phyloP scores from a whole-genome alignment of 2,329 filamentous ascomycete genomes.

The Talaromyces amestolkiae region DNA sequence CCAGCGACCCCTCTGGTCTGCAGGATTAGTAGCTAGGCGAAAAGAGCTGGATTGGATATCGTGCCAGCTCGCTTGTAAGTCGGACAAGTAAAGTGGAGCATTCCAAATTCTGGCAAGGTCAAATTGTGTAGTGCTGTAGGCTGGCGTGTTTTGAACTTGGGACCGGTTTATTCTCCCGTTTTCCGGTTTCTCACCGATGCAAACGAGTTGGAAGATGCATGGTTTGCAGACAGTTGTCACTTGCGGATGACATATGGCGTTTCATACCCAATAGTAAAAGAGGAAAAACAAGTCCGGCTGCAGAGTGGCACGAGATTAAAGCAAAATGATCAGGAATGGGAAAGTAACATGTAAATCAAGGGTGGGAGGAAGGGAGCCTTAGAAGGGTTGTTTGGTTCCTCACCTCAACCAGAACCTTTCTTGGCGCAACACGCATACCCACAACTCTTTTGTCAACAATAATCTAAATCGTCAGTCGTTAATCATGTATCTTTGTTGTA shows the following conservation, averaged over 20 bases:
- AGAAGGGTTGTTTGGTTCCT: not conserved
- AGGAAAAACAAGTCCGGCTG: not conserved
- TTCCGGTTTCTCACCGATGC: constrained; percentile 1
- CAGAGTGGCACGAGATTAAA: constrained; percentile 13
- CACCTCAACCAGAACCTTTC: not conserved
- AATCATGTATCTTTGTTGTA: not conserved
- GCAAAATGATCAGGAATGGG: not conserved
- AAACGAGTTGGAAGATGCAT: constrained; percentile 1
- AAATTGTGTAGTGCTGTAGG: not conserved
- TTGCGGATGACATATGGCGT: not conserved
- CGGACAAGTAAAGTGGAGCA: constrained; percentile 14
- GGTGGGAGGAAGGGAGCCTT: not conserved
- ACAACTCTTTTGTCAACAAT: not conserved
- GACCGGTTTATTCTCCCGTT: constrained; percentile 1
- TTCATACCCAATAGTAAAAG: constrained; percentile 4
- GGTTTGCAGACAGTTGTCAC: not conserved
- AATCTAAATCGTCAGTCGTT: not conserved
- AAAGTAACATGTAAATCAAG: constrained; percentile 7
- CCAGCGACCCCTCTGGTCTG: constrained; percentile 10
- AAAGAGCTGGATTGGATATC: constrained; percentile 1
- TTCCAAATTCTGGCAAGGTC: not conserved
- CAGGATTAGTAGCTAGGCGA: constrained; percentile 3
- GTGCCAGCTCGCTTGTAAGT: constrained; percentile 9
- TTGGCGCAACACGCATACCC: constrained; percentile 7
- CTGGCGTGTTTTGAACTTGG: not conserved